These are phyloP conservation scores for Xerophyta viscosa DNA, from an alignment of 106 monocot species.

Conservation along the genomic window DNA sequence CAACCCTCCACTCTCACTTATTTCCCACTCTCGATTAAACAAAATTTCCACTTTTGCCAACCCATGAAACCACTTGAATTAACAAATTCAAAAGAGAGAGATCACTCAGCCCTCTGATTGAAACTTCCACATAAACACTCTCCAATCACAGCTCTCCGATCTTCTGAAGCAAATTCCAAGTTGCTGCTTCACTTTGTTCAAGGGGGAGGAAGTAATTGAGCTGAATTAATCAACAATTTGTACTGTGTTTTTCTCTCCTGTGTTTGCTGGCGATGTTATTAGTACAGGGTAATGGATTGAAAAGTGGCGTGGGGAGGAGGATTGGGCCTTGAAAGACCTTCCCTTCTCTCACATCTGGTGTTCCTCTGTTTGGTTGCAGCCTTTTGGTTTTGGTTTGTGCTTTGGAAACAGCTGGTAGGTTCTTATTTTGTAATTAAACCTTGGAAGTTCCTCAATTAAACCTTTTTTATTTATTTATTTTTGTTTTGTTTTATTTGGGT, in stretches of 20 bases:
- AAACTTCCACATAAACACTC: neutral
- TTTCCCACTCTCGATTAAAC: too few relatives aligned
- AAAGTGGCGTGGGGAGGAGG: constrained; percentile 13
- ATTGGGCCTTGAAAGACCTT: constrained; percentile 1
- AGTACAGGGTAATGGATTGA: constrained; percentile 14
- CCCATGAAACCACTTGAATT: neutral
- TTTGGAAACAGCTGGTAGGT: neutral
- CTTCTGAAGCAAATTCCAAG: too few relatives aligned
- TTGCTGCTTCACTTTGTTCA: too few relatives aligned
- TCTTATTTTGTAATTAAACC: neutral
- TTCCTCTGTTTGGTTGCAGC: neutral
- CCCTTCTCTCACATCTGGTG: neutral
- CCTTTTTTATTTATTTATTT: neutral
- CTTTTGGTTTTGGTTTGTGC: neutral
- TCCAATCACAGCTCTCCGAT: neutral
- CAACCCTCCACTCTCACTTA: too few relatives aligned
- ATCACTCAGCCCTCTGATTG: neutral
- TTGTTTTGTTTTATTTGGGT: neutral
- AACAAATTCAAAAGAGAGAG: neutral
- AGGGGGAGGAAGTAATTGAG: too few relatives aligned
- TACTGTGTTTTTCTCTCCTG: neutral
- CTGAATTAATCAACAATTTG: neutral
- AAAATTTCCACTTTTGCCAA: too few relatives aligned
- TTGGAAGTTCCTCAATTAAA: neutral
- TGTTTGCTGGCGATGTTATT: constrained; percentile 5